A percentile compares a stretch with the other conserved stretches of the same genome.
These are phyloP conservation scores for Erodium trifolium DNA, from an alignment of 441 rosid species.

Conservation along the genomic window DNA sequence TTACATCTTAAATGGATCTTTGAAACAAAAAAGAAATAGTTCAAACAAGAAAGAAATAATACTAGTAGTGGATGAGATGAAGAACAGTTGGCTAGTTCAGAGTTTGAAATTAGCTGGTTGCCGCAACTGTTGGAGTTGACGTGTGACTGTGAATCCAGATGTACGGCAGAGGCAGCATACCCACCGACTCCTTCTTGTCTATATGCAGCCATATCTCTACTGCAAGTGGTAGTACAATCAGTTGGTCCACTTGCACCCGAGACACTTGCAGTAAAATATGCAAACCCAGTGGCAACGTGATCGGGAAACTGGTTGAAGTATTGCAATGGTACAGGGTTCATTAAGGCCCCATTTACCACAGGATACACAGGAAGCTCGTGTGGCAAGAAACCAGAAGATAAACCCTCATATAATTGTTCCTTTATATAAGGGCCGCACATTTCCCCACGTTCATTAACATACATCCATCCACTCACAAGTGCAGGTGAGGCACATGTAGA, in stretches of 20 bases:
- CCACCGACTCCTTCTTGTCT: slow-evolving; percentile 26
- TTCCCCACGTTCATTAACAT: slow-evolving; percentile 66
- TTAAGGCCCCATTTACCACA: slow-evolving; percentile 47
- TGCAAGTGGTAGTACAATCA: slow-evolving; percentile 21
- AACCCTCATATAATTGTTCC: slow-evolving; percentile 73
- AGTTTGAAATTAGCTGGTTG: slow-evolving; percentile 26
- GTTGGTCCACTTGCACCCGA: slow-evolving; percentile 27
- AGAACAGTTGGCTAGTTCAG: slow-evolving; percentile 24
- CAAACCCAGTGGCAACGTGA: slow-evolving; percentile 79
- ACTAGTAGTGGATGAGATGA: slow-evolving; percentile 39
- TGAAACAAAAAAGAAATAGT: slow-evolving; percentile 13
- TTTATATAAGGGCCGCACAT: slow-evolving; percentile 95
- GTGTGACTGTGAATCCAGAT: slow-evolving; percentile 25
- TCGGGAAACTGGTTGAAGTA: slow-evolving; percentile 88
- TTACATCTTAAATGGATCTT: neutral
- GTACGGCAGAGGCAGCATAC: slow-evolving; percentile 21
- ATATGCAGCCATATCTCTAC: slow-evolving; percentile 21
- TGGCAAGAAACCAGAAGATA: slow-evolving; percentile 78
- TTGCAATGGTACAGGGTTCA: slow-evolving; percentile 68
- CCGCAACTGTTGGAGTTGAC: slow-evolving; percentile 23
- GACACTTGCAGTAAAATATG: slow-evolving; percentile 37
- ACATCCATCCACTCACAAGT: slow-evolving; percentile 86
- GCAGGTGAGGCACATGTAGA: slow-evolving; percentile 29
- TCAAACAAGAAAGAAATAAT: slow-evolving; percentile 18
- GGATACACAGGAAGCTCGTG: slow-evolving; percentile 88